These are phyloP conservation scores for Backusella sp. DNA, from an alignment of 192 early-diverging fungal genomes.

Conservation along the genomic window DNA sequence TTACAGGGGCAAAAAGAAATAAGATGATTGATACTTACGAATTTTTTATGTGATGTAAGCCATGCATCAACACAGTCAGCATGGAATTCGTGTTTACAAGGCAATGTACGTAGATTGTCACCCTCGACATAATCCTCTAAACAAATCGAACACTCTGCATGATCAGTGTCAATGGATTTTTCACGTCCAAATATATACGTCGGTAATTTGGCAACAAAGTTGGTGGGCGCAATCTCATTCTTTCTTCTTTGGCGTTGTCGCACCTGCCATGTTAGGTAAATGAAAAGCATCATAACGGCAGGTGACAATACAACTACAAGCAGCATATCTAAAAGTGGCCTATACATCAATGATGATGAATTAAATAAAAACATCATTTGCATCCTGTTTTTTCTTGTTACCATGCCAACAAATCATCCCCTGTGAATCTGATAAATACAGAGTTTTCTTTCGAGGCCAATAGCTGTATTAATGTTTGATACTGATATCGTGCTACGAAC, in stretches of 20 bases:
- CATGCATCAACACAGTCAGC: conserved; percentile 88
- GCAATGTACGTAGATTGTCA: conserved; percentile 75
- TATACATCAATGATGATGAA: neutral
- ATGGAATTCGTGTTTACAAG: conserved; percentile 92
- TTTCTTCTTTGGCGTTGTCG: conserved; percentile 69
- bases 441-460: conserved; percentile 19
- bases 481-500: conserved; percentile 77
- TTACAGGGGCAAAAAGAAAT: too few relatives aligned
- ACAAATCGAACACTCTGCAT: conserved; percentile 87
- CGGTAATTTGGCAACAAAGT: conserved; percentile 73
- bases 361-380: neutral
- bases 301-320: conserved; percentile 84
- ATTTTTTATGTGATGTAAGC: conserved; percentile 85
- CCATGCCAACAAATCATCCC: conserved; percentile 49
- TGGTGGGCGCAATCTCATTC: conserved; percentile 74
- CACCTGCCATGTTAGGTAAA: conserved; percentile 71
- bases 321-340: conserved; percentile 78
- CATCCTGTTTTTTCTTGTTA: neutral
- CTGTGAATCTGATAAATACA: conserved; percentile 30
- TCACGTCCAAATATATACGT: conserved; percentile 62
- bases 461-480: conserved; percentile 55
- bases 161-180: conserved; percentile 72
- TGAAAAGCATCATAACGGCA: conserved; percentile 72
- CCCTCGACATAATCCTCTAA: conserved; percentile 89
- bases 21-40: conserved; percentile 55